Evolutionary conservation across 2,329 filamentous ascomycete species (phyloP).

Genomic region (Colletotrichum lini): DNA sequence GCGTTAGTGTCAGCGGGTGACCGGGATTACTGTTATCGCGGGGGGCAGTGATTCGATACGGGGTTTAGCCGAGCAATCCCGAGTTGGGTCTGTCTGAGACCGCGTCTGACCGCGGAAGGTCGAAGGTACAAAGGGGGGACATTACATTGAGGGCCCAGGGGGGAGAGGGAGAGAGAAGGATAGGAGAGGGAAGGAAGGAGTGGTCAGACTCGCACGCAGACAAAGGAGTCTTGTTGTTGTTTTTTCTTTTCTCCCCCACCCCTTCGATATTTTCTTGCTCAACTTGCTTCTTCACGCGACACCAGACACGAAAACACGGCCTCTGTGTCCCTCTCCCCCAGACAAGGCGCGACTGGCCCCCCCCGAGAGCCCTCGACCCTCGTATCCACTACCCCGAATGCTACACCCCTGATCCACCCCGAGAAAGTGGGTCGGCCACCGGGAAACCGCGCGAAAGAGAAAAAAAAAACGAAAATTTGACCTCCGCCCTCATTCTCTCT

Average conservation of each 20-base stretch:
- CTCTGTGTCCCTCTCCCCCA: background rate
- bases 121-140: background rate
- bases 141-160: background rate
- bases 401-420: conserved; percentile 40
- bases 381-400: conserved; percentile 40
- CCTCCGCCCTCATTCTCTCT: conserved; percentile 27
- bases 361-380: conserved; percentile 33
- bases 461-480: conserved; percentile 39
- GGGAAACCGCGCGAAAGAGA: conserved; percentile 12
- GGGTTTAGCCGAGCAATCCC: conserved; percentile 29
- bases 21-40: conserved; percentile 22
- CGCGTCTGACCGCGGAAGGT: conserved; percentile 3
- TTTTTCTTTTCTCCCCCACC: too few relatives aligned
- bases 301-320: conserved; percentile 14
- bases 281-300: conserved; percentile 26
- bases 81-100: conserved; percentile 17
- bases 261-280: background rate
- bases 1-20: background rate
- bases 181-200: too few relatives aligned
- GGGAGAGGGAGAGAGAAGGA: too few relatives aligned
- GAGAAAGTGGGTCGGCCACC: conserved; percentile 39
- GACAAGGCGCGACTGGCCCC: conserved; percentile 2
- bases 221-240: too few relatives aligned
- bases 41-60: conserved; percentile 16
- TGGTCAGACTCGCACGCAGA: too few relatives aligned